These are phyloP conservation scores for Entelexis paramagnoliae DNA, from an alignment of 1,139 yeast genomes.

Conservation along the genomic window DNA sequence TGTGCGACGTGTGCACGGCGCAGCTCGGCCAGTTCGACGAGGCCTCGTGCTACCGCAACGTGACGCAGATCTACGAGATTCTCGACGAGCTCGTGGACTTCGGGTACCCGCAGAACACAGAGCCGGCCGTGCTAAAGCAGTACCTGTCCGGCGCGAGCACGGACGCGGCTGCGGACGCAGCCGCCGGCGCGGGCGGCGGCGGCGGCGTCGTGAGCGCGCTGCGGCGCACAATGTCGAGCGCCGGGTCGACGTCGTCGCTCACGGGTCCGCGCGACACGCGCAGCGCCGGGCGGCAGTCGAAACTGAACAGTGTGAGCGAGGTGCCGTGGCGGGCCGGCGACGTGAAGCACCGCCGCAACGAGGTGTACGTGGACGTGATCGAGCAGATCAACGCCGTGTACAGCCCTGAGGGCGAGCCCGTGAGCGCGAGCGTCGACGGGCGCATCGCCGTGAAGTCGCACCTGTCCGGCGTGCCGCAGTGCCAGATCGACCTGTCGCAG, in stretches of 20 bases:
- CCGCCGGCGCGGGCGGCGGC: background rate
- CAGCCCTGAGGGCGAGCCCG: constrained; percentile 40
- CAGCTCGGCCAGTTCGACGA: constrained; percentile 39
- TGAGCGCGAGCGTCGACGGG: constrained; percentile 71
- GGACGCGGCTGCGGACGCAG: background rate
- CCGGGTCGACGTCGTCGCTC: background rate
- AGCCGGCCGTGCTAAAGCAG: constrained; percentile 39
- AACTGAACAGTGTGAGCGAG: constrained; percentile 3
- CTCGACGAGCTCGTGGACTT: constrained; percentile 69
- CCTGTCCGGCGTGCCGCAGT: constrained; percentile 66
- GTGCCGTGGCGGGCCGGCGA: constrained; percentile 65
- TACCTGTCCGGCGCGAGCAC: constrained; percentile 9
- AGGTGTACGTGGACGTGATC: constrained; percentile 63
- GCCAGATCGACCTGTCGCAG: constrained; percentile 56
- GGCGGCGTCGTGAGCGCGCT: constrained; percentile 17
- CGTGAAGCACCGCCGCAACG: constrained; percentile 71
- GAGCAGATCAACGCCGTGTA: constrained; percentile 67
- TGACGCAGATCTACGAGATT: constrained; percentile 60
- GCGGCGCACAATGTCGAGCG: constrained; percentile 14
- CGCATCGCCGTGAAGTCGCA: constrained; percentile 60
- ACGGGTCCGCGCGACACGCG: background rate
- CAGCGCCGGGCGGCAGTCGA: background rate
- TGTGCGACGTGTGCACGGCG: constrained; percentile 38
- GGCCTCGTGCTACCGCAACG: constrained; percentile 46
- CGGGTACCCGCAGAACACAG: constrained; percentile 74